Conservation (phyloP, 805 yeast genomes). For the Sugiyamaella valdiviana region DNA sequence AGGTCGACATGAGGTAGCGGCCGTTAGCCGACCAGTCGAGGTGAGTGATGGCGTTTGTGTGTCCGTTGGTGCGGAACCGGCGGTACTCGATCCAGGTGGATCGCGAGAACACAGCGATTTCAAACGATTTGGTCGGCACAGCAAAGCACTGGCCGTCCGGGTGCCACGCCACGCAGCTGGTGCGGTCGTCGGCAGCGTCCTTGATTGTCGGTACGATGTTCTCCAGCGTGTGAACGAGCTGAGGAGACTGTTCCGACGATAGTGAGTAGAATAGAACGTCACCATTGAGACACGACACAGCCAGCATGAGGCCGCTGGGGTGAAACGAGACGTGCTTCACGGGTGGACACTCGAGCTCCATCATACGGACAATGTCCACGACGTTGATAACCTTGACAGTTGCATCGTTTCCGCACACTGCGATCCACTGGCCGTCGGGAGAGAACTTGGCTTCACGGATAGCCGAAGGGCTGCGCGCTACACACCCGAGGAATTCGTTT, state of each 20-base stretch:
- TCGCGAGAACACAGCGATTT: constrained; percentile 26
- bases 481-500: constrained; percentile 21
- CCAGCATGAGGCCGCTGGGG: constrained; percentile 27
- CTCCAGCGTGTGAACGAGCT: constrained; percentile 22
- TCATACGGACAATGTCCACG: constrained; percentile 33
- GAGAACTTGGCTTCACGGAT: constrained; percentile 31
- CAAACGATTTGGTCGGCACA: constrained; percentile 46
- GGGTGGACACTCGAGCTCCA: constrained; percentile 40
- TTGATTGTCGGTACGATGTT: constrained; percentile 26
- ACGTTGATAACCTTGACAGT: constrained; percentile 28
- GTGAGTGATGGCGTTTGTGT: constrained; percentile 38
- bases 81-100: constrained; percentile 24
- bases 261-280: constrained; percentile 28
- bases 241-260: constrained; percentile 18
- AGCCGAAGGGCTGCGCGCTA: constrained; percentile 30
- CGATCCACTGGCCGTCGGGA: constrained; percentile 33
- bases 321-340: constrained; percentile 43
- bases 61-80: constrained; percentile 15
- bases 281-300: constrained; percentile 32
- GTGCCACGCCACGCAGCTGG: constrained; percentile 63
- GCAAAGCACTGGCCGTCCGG: constrained; percentile 65
- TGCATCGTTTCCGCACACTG: constrained; percentile 32
- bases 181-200: constrained; percentile 37
- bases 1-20: constrained; percentile 52
- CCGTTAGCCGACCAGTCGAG: constrained; percentile 60